A percentile compares a stretch with the other conserved stretches of the same genome.
phyloP scores from a whole-genome alignment of 2,329 filamentous ascomycete genomes.

The Penicillium sp. region DNA sequence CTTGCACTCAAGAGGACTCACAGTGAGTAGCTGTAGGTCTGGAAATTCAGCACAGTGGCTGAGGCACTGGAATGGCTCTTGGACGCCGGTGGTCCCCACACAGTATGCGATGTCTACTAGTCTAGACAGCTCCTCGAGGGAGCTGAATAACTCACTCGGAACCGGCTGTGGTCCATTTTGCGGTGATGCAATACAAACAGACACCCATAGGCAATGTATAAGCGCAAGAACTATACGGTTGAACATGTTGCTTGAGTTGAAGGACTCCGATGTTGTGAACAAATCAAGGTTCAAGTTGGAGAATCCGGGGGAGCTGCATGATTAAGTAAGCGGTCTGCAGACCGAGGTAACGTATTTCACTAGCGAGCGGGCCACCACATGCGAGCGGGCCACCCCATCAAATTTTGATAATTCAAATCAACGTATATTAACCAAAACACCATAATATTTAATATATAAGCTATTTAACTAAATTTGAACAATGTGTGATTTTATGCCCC shows the following conservation, averaged over 20 bases:
- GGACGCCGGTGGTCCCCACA: constrained; percentile 79
- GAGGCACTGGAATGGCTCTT: constrained; percentile 78
- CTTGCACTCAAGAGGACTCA: constrained; percentile 25
- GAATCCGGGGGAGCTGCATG: neutral
- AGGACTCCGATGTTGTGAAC: neutral
- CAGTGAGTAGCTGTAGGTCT: constrained; percentile 70
- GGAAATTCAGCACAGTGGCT: constrained; percentile 85
- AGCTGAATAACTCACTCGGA: constrained; percentile 67
- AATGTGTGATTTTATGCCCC: too few species aligned
- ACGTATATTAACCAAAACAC: too few species aligned
- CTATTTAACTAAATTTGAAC: too few species aligned
- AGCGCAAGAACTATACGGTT: neutral
- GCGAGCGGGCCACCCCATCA: too few species aligned
- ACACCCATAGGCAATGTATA: neutral
- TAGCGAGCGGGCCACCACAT: too few species aligned
- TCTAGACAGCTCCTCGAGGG: constrained; percentile 83
- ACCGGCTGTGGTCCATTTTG: constrained; percentile 36
- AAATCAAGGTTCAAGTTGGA: neutral
- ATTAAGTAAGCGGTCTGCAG: neutral
- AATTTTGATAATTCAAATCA: too few species aligned
- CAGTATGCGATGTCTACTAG: constrained; percentile 95
- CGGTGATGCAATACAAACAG: neutral
- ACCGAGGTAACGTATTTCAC: too few species aligned
- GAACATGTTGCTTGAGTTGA: neutral
- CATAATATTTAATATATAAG: too few species aligned